phyloP scores from a whole-genome alignment of 176 grass and related monocot genomes.

The Coix lacrymajobi region DNA sequence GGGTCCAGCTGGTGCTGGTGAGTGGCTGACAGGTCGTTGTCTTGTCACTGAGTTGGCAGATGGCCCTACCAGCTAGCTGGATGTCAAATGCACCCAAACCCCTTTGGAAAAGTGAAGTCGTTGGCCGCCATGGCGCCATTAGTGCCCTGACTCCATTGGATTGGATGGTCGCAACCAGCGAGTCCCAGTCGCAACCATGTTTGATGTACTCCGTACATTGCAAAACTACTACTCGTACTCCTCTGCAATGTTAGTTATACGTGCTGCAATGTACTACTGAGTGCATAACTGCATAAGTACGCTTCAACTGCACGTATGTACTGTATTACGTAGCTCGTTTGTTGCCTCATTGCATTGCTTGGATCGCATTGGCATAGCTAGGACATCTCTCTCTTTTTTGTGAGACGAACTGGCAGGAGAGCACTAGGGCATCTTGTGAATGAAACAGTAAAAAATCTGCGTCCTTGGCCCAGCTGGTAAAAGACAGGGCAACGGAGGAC shows the following conservation, averaged over 20 bases:
- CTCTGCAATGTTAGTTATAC: too few species aligned
- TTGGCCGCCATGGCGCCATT: background rate
- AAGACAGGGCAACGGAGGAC: background rate
- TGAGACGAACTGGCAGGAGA: too few species aligned
- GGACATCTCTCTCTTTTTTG: too few species aligned
- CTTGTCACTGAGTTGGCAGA: background rate
- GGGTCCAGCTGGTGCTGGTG: too few species aligned
- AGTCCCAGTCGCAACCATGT: background rate
- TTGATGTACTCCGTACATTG: background rate
- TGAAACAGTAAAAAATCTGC: background rate
- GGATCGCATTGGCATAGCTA: too few species aligned
- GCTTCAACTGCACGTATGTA: background rate
- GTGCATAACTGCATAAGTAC: too few species aligned
- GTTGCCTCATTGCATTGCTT: background rate
- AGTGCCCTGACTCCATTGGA: background rate
- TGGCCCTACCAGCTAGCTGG: conserved; percentile 3
- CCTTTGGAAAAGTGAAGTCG: background rate
- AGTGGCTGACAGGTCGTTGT: background rate
- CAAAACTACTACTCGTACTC: too few species aligned
- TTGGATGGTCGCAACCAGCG: background rate
- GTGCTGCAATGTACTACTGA: too few species aligned
- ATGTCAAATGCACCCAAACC: background rate
- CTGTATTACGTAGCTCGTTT: background rate
- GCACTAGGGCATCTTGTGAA: background rate
- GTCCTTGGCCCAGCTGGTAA: background rate